Base-by-base conservation (phyloP, 164 flowering plant genomes). In the Vitis labrusca region DNA sequence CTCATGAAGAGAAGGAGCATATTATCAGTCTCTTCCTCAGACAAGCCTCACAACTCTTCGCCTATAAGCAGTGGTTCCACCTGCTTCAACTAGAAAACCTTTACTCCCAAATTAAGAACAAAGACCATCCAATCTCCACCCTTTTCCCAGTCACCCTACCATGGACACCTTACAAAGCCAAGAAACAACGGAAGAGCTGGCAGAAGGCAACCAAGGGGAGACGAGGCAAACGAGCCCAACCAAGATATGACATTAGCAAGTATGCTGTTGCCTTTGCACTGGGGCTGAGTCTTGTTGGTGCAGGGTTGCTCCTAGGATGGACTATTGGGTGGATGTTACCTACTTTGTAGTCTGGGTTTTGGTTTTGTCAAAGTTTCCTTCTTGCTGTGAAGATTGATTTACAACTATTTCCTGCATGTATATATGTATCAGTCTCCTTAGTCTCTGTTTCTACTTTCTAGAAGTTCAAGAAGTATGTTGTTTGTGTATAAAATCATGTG, bases 41-140 rank as follows among this genome's bases (percentile, higher is more conserved):
- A 66, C 98, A 95, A 73, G 96, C 97, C 5, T 89, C 95, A 2
- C 94, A 90, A 32, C 91, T 95, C 48, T 89, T 95, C 75, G 99
- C 93, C 17, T 90, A 89, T 65, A 92, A 85, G 79, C 99, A 90
- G 70, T 95, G 94, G 97, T 71, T 80, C 52, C 80, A 69, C 30
- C 65, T 76, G 50, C 71, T 77, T 17, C 80, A 80, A 75, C 80
- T 80, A 8, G 80, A 80, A 81, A 72, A 79, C 74, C 68, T 88
- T 19, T 73, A 59, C 50, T 8, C 61, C 16, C 83, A 71, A 55
- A 62, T 77, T 11, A 80, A 74, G 71, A 71, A 68, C 44, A 65
- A 66, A 19, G 51, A 56, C 54, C 75, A 71, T 65, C 77, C 79
- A 37, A 52, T 73, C 23, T 74, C 83, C 27, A 62, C 70, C 69